Evolutionary conservation across 192 early-diverging fungal genomes (phyloP).

Genomic region (Coemansia sp.): DNA sequence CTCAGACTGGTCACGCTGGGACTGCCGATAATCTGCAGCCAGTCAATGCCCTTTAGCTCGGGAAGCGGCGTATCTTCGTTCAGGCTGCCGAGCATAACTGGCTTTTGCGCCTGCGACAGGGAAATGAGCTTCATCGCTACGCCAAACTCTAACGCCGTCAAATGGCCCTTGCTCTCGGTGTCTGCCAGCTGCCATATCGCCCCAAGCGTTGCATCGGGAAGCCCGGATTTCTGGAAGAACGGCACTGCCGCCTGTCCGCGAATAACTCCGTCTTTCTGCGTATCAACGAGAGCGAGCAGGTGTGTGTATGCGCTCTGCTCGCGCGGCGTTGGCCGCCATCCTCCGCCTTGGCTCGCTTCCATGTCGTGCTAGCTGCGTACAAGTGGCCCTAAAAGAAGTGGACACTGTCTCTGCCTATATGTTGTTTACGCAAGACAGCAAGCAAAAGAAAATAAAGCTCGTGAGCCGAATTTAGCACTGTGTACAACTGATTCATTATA

Average conservation of each 20-base stretch:
- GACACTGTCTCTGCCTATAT: too few relatives aligned
- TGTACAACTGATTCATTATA: neutral
- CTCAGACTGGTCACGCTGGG: conserved; percentile 5
- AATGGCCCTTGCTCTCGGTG: conserved; percentile 69
- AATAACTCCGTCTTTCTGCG: conserved; percentile 62
- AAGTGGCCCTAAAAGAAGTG: too few relatives aligned
- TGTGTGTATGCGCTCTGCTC: conserved; percentile 65
- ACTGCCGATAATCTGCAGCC: conserved; percentile 14
- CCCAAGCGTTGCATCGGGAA: conserved; percentile 61
- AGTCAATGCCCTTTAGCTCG: conserved; percentile 59
- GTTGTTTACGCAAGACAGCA: neutral
- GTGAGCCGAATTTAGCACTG: neutral
- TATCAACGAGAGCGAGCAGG: conserved; percentile 64
- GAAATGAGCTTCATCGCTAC: conserved; percentile 88
- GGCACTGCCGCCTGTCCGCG: conserved; percentile 69
- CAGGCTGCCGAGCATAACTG: conserved; percentile 54
- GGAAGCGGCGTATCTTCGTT: conserved; percentile 57
- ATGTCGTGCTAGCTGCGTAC: conserved; percentile 6
- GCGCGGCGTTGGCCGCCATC: conserved; percentile 59
- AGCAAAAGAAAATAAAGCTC: neutral
- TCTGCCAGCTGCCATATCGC: conserved; percentile 90
- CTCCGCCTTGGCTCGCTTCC: conserved; percentile 23
- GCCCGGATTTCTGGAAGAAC: conserved; percentile 72
- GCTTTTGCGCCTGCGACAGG: conserved; percentile 73
- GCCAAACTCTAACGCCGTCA: conserved; percentile 71